Percentiles rank a stretch among this genome's conserved stretches.
Evolutionary conservation across 805 yeast genomes (phyloP).

Genomic region (Hanseniaspora thailandica): DNA sequence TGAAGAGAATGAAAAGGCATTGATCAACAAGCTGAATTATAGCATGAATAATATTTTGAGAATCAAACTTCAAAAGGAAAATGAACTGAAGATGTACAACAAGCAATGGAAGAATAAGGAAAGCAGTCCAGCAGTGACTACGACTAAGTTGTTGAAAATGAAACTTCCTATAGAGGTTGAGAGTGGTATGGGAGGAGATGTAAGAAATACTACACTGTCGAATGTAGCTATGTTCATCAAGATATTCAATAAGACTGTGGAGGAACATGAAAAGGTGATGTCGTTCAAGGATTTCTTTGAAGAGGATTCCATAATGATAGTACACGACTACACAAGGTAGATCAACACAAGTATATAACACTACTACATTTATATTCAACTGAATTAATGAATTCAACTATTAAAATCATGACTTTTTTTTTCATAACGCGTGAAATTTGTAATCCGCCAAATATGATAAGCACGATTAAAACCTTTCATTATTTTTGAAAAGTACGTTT

Average conservation of each 20-base stretch:
- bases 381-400: too few relatives aligned
- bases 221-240: constrained; percentile 4
- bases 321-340: background rate
- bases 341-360: background rate
- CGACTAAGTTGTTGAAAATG: background rate
- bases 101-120: background rate
- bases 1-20: background rate
- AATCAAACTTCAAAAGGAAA: background rate
- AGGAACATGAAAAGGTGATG: background rate
- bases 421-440: too few relatives aligned
- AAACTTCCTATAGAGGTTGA: background rate
- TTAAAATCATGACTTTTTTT: too few relatives aligned
- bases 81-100: background rate
- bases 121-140: background rate
- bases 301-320: background rate
- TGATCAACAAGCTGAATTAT: background rate
- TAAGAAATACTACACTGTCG: background rate
- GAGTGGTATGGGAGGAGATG: background rate
- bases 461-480: too few relatives aligned
- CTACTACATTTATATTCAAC: too few relatives aligned
- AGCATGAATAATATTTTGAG: background rate
- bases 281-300: background rate
- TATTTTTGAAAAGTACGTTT: too few relatives aligned
- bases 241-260: constrained; percentile 4
- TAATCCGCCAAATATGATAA: too few relatives aligned